phyloP scores from a whole-genome alignment of 192 early-diverging fungal genomes.

The Umbelopsis isabellina region DNA sequence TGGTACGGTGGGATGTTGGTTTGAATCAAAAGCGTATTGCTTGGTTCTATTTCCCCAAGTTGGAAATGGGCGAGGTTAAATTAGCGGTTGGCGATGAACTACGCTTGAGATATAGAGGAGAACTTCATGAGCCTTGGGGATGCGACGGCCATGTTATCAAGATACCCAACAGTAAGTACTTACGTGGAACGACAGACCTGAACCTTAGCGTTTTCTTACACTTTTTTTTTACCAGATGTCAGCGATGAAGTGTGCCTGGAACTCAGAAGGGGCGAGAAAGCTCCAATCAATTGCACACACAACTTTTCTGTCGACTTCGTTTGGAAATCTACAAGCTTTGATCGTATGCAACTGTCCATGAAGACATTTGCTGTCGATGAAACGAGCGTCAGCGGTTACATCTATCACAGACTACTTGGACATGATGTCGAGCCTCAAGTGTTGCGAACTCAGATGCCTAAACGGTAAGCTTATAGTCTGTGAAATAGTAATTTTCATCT shows the following conservation, averaged over 20 bases:
- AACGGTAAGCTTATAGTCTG: constrained; percentile 44
- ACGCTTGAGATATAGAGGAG: constrained; percentile 83
- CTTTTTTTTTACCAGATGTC: constrained; percentile 50
- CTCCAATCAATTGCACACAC: constrained; percentile 80
- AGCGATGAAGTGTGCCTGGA: constrained; percentile 97
- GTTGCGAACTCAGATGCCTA: constrained; percentile 79
- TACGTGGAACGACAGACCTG: not conserved
- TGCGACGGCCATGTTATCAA: constrained; percentile 92
- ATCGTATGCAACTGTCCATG: constrained; percentile 96
- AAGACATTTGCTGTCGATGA: constrained; percentile 97
- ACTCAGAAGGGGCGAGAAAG: constrained; percentile 66
- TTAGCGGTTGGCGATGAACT: constrained; percentile 96
- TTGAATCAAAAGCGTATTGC: constrained; percentile 91
- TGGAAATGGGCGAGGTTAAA: constrained; percentile 88
- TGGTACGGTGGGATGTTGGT: constrained; percentile 97
- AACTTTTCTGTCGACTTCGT: constrained; percentile 98
- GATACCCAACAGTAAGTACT: constrained; percentile 83
- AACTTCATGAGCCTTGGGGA: constrained; percentile 85
- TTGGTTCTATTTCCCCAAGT: constrained; percentile 91
- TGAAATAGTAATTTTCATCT: not conserved
- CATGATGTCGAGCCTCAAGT: constrained; percentile 92
- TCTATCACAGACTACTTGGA: constrained; percentile 93
- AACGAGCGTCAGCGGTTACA: constrained; percentile 90
- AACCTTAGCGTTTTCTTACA: not conserved
- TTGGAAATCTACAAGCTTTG: constrained; percentile 97